These are phyloP conservation scores for Naganishia liquefaciens DNA, from an alignment of 1,284 basidiomycete genomes.

Conservation along the genomic window DNA sequence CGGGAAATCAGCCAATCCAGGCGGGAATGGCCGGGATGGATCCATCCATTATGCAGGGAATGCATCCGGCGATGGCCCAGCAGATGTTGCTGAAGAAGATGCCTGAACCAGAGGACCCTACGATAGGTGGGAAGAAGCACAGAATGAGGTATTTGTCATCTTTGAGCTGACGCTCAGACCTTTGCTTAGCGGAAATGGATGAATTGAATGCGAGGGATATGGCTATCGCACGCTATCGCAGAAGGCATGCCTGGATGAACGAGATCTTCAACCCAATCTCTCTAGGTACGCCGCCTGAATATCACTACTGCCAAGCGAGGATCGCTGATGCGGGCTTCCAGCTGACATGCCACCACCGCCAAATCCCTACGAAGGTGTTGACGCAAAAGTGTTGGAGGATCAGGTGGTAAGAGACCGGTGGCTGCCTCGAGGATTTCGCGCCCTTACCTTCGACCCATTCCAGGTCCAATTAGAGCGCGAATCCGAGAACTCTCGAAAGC, in stretches of 20 bases:
- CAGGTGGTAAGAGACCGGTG: slow-evolving; percentile 9
- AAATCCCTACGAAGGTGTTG: slow-evolving; percentile 18
- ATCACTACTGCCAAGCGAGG: too few relatives aligned
- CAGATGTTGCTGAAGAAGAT: slow-evolving; percentile 25
- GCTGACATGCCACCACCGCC: slow-evolving; percentile 25
- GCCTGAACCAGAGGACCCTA: slow-evolving; percentile 15
- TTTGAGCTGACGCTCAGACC: not conserved
- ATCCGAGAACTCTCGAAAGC: not conserved
- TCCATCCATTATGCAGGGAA: slow-evolving; percentile 4
- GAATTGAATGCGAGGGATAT: slow-evolving; percentile 33
- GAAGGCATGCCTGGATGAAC: slow-evolving; percentile 33
- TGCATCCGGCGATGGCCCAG: slow-evolving; percentile 25
- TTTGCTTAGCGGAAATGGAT: slow-evolving; percentile 25
- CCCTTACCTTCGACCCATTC: too few relatives aligned
- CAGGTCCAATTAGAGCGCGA: slow-evolving; percentile 14
- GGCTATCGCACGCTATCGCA: slow-evolving; percentile 31
- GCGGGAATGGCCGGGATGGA: slow-evolving; percentile 8
- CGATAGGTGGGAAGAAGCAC: slow-evolving; percentile 3
- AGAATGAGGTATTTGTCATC: too few relatives aligned
- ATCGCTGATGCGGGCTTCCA: not conserved
- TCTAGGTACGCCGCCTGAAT: not conserved
- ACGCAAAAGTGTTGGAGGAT: slow-evolving; percentile 16
- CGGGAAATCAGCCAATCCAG: slow-evolving; percentile 8
- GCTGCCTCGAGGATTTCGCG: too few relatives aligned
- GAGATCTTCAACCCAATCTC: slow-evolving; percentile 32